A percentile compares a stretch with the other conserved stretches of the same genome.
Conservation (phyloP, 176 grass and related monocot species). For the Avena sativa region DNA sequence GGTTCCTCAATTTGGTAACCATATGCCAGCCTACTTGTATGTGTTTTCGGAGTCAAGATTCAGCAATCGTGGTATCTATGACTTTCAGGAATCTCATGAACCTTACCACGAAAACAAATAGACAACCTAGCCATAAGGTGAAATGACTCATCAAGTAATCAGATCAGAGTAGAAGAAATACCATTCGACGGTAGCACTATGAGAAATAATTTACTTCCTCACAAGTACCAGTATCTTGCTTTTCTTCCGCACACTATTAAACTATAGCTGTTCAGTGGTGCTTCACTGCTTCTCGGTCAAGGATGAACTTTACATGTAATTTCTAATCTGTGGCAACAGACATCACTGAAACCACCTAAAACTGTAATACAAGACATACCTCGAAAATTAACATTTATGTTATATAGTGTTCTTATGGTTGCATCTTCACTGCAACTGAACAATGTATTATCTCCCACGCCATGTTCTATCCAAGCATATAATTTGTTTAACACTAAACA, state of each 20-base stretch:
- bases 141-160: slow-evolving; percentile 13
- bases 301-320: background rate
- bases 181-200: background rate
- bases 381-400: background rate
- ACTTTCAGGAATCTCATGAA: background rate
- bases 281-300: background rate
- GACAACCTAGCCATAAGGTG: background rate
- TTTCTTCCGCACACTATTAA: background rate
- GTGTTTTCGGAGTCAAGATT: background rate
- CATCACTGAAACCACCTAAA: background rate
- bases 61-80: background rate
- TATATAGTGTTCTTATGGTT: background rate
- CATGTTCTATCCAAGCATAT: slow-evolving; percentile 12
- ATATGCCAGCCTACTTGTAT: slow-evolving; percentile 16
- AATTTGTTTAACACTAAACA: background rate
- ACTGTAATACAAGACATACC: background rate
- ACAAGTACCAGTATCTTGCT: background rate
- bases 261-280: background rate
- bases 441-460: background rate
- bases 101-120: background rate
- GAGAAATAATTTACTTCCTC: slow-evolving; percentile 10
- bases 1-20: background rate
- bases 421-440: background rate
- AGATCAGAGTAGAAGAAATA: slow-evolving; percentile 6
- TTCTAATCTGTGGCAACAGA: background rate